Conservation (phyloP, 805 yeast genomes). For the Metschnikowia gelsemii region DNA sequence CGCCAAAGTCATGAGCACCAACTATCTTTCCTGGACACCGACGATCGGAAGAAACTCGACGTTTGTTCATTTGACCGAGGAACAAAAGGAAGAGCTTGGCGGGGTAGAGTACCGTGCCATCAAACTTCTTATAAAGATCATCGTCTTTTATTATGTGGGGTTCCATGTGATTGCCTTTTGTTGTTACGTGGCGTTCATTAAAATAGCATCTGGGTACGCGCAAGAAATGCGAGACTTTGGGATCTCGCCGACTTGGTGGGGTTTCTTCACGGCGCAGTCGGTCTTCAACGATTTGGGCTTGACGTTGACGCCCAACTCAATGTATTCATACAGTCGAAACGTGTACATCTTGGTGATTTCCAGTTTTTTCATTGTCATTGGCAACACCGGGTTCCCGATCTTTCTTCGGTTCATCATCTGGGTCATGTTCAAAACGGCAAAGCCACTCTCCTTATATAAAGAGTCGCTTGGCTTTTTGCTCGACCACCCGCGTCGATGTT, state of each 20-base stretch:
- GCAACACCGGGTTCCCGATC: constrained; percentile 94
- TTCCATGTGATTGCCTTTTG: constrained; percentile 59
- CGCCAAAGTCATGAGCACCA: constrained; percentile 45
- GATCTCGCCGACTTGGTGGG: constrained; percentile 88
- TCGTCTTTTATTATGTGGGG: constrained; percentile 70
- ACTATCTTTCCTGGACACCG: constrained; percentile 86
- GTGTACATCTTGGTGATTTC: constrained; percentile 63
- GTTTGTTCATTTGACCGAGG: constrained; percentile 75
- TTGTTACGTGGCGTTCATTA: constrained; percentile 59
- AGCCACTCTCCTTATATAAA: constrained; percentile 57
- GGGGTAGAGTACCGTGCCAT: constrained; percentile 95
- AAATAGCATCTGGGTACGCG: constrained; percentile 40
- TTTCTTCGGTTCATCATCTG: constrained; percentile 79
- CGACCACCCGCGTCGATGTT: constrained; percentile 97
- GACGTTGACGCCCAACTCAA: constrained; percentile 78
- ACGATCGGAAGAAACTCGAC: constrained; percentile 92
- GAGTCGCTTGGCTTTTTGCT: constrained; percentile 84
- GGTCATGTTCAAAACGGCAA: constrained; percentile 67
- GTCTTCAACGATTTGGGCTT: constrained; percentile 84
- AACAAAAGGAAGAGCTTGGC: constrained; percentile 90
- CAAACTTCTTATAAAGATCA: constrained; percentile 66
- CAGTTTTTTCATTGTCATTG: constrained; percentile 76
- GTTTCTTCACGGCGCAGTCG: constrained; percentile 75
- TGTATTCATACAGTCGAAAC: constrained; percentile 63
- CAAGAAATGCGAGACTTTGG: constrained; percentile 52